phyloP scores from a whole-genome alignment of 441 rosid genomes.

The Biscutella laevigata region DNA sequence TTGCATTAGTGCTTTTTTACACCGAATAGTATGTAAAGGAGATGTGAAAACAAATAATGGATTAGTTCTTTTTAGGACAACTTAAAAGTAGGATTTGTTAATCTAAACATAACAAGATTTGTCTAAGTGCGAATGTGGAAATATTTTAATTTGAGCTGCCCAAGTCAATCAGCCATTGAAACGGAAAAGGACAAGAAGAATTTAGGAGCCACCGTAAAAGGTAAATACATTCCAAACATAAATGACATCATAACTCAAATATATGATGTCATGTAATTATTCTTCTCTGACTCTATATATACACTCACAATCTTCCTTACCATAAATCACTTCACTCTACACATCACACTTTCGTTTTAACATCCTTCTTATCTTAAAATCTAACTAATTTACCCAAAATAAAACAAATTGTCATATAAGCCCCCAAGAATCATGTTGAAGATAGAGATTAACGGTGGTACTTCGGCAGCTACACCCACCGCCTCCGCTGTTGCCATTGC shows the following conservation, averaged over 20 bases:
- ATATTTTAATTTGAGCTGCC: slow-evolving; percentile 19
- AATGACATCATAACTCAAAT: not conserved
- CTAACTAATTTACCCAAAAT: not conserved
- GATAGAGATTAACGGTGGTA: slow-evolving; percentile 38
- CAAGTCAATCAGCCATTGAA: slow-evolving; percentile 32
- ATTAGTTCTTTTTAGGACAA: slow-evolving; percentile 4
- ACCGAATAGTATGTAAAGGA: too few relatives aligned
- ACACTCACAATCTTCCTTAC: slow-evolving; percentile 7
- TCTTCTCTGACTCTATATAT: slow-evolving; percentile 18
- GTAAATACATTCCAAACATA: not conserved
- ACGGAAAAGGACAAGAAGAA: slow-evolving; percentile 13
- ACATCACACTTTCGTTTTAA: not conserved
- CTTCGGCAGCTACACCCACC: slow-evolving; percentile 21
- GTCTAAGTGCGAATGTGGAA: slow-evolving; percentile 23
- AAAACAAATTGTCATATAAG: not conserved
- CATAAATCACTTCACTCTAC: slow-evolving; percentile 24
- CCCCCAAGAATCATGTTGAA: slow-evolving; percentile 23
- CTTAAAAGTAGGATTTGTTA: slow-evolving; percentile 5
- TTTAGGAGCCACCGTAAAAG: slow-evolving; percentile 22
- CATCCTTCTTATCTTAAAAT: not conserved
- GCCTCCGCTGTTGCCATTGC: slow-evolving; percentile 16
- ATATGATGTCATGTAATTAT: slow-evolving; percentile 1
- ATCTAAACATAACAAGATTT: not conserved
- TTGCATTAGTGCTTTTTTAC: too few relatives aligned
- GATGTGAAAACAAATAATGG: slow-evolving; percentile 18